Evolutionary conservation across 73 alveolate species (phyloP).

Genomic region (Stentor roeselii): DNA sequence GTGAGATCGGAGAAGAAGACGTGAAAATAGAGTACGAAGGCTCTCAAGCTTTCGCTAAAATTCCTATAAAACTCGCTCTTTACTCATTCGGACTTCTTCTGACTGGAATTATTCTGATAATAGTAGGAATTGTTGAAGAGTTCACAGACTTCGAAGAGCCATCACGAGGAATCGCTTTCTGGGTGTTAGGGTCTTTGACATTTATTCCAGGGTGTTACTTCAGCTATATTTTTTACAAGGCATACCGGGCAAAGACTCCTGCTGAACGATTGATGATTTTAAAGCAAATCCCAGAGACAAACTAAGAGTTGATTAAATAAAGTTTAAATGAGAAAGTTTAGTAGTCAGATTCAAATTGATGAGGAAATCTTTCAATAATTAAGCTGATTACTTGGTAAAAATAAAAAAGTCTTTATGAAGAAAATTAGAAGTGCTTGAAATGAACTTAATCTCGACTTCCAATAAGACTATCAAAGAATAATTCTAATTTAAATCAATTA

Average conservation of each 20-base stretch:
- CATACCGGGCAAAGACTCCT: constrained; percentile 30
- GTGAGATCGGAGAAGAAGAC: background rate
- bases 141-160: constrained; percentile 23
- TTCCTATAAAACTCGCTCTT: constrained; percentile 19
- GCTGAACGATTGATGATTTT: constrained; percentile 18
- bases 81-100: background rate
- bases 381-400: no score
- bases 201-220: constrained; percentile 18
- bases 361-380: no score
- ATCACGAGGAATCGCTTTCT: constrained; percentile 26
- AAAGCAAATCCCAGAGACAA: constrained; percentile 18
- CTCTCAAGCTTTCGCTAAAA: background rate
- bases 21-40: background rate
- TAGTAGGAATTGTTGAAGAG: background rate
- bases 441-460: no score
- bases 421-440: no score
- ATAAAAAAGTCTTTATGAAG: no score
- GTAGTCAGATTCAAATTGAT: no score
- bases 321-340: no score
- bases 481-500: no score
- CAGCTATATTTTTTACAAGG: constrained; percentile 2
- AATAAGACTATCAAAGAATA: no score
- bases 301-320: background rate
- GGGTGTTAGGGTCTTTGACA: constrained; percentile 29
- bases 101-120: background rate